Evolutionary conservation across 352 stramenopile species (phyloP).

Genomic region (Phytophthora gonapodyides): DNA sequence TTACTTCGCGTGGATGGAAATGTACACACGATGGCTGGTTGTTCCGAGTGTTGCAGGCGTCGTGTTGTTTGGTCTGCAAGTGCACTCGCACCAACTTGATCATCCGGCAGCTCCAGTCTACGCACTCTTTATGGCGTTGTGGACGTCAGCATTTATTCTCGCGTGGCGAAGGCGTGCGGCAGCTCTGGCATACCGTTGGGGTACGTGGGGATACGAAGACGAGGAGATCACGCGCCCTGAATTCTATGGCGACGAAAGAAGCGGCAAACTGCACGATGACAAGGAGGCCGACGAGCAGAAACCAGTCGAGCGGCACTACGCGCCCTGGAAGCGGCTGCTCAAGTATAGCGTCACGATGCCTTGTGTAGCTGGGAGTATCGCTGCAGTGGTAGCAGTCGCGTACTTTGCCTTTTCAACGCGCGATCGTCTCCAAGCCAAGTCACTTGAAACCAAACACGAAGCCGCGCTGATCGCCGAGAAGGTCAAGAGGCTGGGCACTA

Average conservation of each 20-base stretch:
- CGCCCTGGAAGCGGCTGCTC: constrained; percentile 68
- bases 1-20: constrained; percentile 93
- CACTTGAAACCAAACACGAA: constrained; percentile 47
- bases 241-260: constrained; percentile 62
- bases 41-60: constrained; percentile 76
- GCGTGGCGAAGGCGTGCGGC: constrained; percentile 83
- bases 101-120: constrained; percentile 82
- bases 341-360: constrained; percentile 82
- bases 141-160: constrained; percentile 89
- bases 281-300: neutral
- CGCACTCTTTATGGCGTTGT: constrained; percentile 90
- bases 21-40: constrained; percentile 92
- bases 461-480: constrained; percentile 53
- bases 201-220: constrained; percentile 89
- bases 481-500: constrained; percentile 48
- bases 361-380: constrained; percentile 62
- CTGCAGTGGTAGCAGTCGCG: constrained; percentile 56
- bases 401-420: constrained; percentile 76
- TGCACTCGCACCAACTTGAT: constrained; percentile 67
- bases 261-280: constrained; percentile 7
- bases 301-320: constrained; percentile 48
- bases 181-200: constrained; percentile 88
- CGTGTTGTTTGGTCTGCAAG: constrained; percentile 71
- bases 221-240: constrained; percentile 81
- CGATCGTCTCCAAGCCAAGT: constrained; percentile 71